Evolutionary conservation across 139 green algal genomes (phyloP), one percentile per base, ranked within the genome.

Genomic region (Haematococcus lacustris): DNA sequence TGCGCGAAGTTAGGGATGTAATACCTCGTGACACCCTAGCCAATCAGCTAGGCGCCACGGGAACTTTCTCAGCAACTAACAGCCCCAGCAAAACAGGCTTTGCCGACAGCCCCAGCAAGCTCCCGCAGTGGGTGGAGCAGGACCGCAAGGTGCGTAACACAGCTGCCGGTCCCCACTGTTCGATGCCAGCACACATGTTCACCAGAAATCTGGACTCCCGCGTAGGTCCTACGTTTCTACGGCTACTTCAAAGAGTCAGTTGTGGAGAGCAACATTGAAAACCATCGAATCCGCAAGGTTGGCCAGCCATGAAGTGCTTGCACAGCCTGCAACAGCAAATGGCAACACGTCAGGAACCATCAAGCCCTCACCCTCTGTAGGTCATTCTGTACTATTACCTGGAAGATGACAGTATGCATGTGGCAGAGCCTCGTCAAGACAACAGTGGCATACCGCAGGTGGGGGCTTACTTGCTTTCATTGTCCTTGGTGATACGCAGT

Each of bases 141-240:
- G 88, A 97, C 71, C 82, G 87, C 51, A 89, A 92, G 89, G 90
- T 93, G 68, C 17, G 43, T 9, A 63, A 50, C 38, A 38, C 3
- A 34, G 33, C 43, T 28, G 43, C 43, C 43, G 9, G 9, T 9
- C 65, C 53, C 38, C 5, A 13, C 51, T 50, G 2, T 33, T 61
- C 30, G 32, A 21, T 57, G 7, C 37, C 37, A 3, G 37, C 51
- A 3, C 61, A 13, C 32, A 40, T 34, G 3, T 1, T 28, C n/a
- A 1, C 38, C 57, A n/a, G n/a, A n/a, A 17, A 9, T 53, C 2
- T 4, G 38, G 9, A 71, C 23, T 4, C 47, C 43, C 3, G 4
- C 38, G 39, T 80, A 97, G 90, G 92, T 97, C 13, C 79, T 98
- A 32, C 84, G 94, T 30, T 98, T 94, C 85, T 95, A 84, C 75